Conservation (phyloP, 176 grass and related monocot genomes). For the Dactylis glomerata region DNA sequence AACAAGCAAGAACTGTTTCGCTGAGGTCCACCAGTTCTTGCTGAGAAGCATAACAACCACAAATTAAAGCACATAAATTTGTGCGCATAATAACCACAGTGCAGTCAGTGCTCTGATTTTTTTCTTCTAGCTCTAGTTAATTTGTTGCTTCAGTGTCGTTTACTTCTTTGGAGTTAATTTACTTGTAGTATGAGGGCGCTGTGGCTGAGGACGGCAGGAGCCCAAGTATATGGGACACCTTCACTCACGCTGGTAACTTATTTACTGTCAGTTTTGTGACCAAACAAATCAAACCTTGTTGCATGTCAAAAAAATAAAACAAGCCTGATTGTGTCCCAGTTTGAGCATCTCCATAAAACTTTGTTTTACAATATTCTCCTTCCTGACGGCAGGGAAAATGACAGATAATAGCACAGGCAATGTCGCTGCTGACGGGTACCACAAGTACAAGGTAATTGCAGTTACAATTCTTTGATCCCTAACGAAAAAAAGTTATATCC, state of each 20-base stretch:
- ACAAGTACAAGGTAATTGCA: slow-evolving; percentile 13
- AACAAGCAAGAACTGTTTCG: too few species aligned
- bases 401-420: slow-evolving; percentile 10
- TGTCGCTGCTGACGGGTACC: slow-evolving; percentile 23
- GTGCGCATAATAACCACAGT: too few species aligned
- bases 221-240: slow-evolving; percentile 41
- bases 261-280: not conserved
- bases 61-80: not conserved
- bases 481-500: not conserved
- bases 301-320: too few species aligned
- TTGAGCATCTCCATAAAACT: not conserved
- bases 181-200: slow-evolving; percentile 11
- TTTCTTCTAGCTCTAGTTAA: not conserved
- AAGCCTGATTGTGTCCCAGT: not conserved
- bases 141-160: not conserved
- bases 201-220: slow-evolving; percentile 33
- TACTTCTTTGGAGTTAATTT: not conserved
- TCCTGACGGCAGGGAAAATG: not conserved
- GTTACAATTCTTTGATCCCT: not conserved
- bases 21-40: not conserved
- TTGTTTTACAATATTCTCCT: not conserved
- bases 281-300: not conserved
- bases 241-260: slow-evolving; percentile 2
- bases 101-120: too few species aligned
- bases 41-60: not conserved